Conservation (phyloP, 2,329 filamentous ascomycete species). For the Talaromyces sp. region DNA sequence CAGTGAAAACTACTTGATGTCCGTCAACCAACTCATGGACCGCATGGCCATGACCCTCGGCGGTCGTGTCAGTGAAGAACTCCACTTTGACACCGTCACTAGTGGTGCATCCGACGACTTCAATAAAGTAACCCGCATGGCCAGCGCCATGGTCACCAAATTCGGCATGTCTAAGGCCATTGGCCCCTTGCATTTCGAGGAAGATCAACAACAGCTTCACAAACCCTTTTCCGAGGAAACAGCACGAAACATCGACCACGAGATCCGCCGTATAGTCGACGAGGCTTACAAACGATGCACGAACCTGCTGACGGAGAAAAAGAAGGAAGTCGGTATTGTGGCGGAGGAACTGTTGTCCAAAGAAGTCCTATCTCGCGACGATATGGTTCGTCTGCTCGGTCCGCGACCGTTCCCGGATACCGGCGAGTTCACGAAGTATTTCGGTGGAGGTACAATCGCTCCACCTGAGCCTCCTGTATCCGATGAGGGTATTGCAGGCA, state of each 20-base stretch:
- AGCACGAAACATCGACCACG: conserved; percentile 83
- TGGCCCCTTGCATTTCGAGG: conserved; percentile 85
- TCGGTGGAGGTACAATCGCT: conserved; percentile 57
- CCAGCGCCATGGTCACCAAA: conserved; percentile 97
- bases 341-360: conserved; percentile 90
- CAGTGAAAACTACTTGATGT: conserved; percentile 93
- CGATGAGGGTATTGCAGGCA: conserved; percentile 39
- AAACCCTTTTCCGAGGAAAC: conserved; percentile 97
- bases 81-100: conserved; percentile 95
- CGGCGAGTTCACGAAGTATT: conserved; percentile 93
- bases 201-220: conserved; percentile 74
- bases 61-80: conserved; percentile 88
- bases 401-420: conserved; percentile 78
- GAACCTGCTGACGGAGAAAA: conserved; percentile 77
- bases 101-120: conserved; percentile 95
- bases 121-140: conserved; percentile 96
- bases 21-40: conserved; percentile 92
- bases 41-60: conserved; percentile 99
- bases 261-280: conserved; percentile 88
- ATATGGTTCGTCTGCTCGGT: conserved; percentile 85
- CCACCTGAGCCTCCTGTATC: conserved; percentile 46
- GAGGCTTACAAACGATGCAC: conserved; percentile 90
- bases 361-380: conserved; percentile 86
- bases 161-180: conserved; percentile 98
- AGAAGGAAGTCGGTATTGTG: conserved; percentile 80